phyloP scores from a whole-genome alignment of 495 filamentous ascomycete genomes.

The Bacidia gigantensis region DNA sequence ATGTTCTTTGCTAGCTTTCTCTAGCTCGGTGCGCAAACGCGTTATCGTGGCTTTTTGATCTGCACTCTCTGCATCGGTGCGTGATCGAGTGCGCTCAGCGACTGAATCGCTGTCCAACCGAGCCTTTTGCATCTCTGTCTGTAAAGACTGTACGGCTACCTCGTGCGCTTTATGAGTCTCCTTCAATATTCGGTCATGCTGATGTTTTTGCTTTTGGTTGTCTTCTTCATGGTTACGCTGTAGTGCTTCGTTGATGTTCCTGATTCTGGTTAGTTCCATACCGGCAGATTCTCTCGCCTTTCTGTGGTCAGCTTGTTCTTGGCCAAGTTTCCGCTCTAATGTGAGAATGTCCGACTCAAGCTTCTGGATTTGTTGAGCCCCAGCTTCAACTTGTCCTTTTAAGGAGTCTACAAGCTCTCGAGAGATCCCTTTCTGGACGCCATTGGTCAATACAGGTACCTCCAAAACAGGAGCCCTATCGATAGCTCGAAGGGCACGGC shows the following conservation, averaged over 20 bases:
- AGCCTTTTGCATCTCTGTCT: slow-evolving; percentile 33
- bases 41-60: slow-evolving; percentile 46
- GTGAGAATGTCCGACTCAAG: slow-evolving; percentile 50
- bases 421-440: slow-evolving; percentile 69
- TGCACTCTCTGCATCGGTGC: slow-evolving; percentile 48
- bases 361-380: slow-evolving; percentile 51
- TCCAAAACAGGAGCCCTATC: slow-evolving; percentile 85
- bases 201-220: slow-evolving; percentile 31
- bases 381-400: slow-evolving; percentile 61
- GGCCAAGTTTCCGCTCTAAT: slow-evolving; percentile 56
- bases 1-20: slow-evolving; percentile 42
- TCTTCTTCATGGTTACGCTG: slow-evolving; percentile 57
- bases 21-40: slow-evolving; percentile 43
- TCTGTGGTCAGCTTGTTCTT: slow-evolving; percentile 63
- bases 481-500: slow-evolving; percentile 68
- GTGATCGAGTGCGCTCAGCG: slow-evolving; percentile 30
- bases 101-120: slow-evolving; percentile 38
- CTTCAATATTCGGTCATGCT: slow-evolving; percentile 30
- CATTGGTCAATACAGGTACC: slow-evolving; percentile 61
- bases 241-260: slow-evolving; percentile 54
- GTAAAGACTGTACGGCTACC: slow-evolving; percentile 35
- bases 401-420: slow-evolving; percentile 73
- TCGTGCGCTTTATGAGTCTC: slow-evolving; percentile 35
- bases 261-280: slow-evolving; percentile 51
- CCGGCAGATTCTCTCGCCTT: slow-evolving; percentile 53